These are phyloP conservation scores for Trichoderma semiorbis DNA, from an alignment of 2,329 filamentous ascomycete species.

Conservation along the genomic window DNA sequence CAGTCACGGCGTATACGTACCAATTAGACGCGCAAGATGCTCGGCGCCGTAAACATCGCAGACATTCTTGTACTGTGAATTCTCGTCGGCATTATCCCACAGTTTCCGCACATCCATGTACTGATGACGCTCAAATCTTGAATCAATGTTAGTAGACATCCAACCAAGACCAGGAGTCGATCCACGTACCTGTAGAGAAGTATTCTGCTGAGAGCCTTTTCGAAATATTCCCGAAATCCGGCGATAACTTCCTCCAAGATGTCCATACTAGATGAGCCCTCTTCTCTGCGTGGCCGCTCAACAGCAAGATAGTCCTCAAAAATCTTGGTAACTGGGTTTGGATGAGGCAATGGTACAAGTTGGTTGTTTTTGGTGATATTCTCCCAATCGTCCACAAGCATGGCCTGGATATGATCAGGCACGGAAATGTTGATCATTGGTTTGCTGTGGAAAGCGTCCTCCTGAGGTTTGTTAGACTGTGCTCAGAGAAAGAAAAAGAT, in stretches of 20 bases:
- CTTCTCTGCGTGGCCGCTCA: constrained; percentile 63
- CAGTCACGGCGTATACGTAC: constrained; percentile 48
- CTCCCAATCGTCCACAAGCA: constrained; percentile 98
- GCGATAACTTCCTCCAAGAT: constrained; percentile 86
- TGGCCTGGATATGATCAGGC: constrained; percentile 84
- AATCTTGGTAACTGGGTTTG: constrained; percentile 70
- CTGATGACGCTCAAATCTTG: constrained; percentile 86
- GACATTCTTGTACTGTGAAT: constrained; percentile 66
- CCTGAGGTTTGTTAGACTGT: constrained; percentile 50
- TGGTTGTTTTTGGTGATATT: constrained; percentile 95
- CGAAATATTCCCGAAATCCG: constrained; percentile 90
- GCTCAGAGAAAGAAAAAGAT: background rate
- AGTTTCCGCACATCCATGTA: constrained; percentile 73
- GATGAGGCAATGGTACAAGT: constrained; percentile 78
- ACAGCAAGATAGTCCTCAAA: constrained; percentile 75
- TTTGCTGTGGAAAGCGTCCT: constrained; percentile 79
- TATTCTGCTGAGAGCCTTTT: constrained; percentile 81
- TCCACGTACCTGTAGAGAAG: constrained; percentile 68
- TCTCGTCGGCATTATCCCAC: constrained; percentile 60
- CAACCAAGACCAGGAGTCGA: background rate
- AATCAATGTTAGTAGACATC: constrained; percentile 19
- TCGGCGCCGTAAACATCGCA: constrained; percentile 89
- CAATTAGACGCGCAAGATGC: constrained; percentile 83
- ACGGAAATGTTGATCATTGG: constrained; percentile 84
- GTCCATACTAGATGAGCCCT: constrained; percentile 69